Evolutionary conservation across 495 filamentous ascomycete genomes (phyloP).

Genomic region (Pyrenula massariospora): DNA sequence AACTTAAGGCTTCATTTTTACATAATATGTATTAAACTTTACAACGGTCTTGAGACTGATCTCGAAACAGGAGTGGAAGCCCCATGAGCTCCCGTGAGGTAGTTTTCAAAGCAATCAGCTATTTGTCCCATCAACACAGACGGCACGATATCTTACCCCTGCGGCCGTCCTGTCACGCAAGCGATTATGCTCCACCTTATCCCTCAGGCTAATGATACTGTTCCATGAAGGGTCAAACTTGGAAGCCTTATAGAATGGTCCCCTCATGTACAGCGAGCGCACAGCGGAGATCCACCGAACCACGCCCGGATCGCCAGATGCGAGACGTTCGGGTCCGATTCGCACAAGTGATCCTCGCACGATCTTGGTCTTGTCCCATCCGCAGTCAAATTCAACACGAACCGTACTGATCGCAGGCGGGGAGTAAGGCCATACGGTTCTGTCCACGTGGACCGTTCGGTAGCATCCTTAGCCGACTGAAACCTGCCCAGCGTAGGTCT

Average conservation of each 20-base stretch:
- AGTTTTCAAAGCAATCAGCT: no score
- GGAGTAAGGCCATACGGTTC: background rate
- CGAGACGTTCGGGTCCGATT: background rate
- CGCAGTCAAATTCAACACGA: background rate
- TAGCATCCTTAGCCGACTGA: background rate
- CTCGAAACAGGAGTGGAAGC: no score
- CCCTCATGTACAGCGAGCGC: background rate
- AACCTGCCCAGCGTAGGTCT: background rate
- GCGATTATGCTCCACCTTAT: background rate
- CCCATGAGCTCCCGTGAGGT: no score
- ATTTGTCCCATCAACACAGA: no score
- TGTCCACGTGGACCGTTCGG: background rate
- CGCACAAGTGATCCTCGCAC: background rate
- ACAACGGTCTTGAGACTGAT: no score
- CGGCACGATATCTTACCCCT: background rate
- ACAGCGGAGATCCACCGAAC: background rate
- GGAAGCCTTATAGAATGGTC: background rate
- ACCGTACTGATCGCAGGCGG: background rate
- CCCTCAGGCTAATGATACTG: background rate
- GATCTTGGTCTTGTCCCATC: background rate
- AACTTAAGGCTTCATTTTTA: no score
- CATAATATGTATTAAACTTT: no score
- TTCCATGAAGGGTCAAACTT: background rate
- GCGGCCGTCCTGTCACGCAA: background rate
- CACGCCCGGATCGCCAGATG: background rate